phyloP scores from a whole-genome alignment of 768 basidiomycete species.

The Clitopilus hobsonii region DNA sequence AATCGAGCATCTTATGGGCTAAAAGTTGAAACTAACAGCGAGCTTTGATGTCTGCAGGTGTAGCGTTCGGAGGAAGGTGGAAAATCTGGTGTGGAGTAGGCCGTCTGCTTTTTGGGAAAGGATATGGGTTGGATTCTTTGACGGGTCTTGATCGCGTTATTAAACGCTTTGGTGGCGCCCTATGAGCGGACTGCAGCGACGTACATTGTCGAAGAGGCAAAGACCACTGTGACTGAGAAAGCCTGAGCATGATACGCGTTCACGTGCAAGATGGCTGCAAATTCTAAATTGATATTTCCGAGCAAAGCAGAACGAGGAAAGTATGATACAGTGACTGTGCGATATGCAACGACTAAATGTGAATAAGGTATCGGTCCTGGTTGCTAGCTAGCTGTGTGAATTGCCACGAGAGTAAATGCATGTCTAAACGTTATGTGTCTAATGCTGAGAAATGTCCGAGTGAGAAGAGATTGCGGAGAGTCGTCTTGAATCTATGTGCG shows the following conservation, averaged over 20 bases:
- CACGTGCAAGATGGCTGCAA: background rate
- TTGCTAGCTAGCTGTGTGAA: too few species aligned
- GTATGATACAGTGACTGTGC: background rate
- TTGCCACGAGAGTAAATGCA: too few species aligned
- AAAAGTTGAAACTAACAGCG: conserved; percentile 39
- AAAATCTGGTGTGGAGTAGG: conserved; percentile 64
- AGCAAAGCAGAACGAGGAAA: background rate
- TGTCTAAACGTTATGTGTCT: too few species aligned
- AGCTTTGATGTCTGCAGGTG: conserved; percentile 49
- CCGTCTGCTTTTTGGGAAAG: conserved; percentile 44
- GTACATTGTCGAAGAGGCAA: background rate
- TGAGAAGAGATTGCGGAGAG: conserved; percentile 3
- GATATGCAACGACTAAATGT: background rate
- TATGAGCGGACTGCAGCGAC: conserved; percentile 1
- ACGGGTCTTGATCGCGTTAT: background rate
- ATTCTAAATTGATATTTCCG: background rate
- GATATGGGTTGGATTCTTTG: conserved; percentile 22
- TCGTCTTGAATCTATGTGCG: conserved; percentile 5
- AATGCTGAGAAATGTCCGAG: background rate
- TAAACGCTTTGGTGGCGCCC: background rate
- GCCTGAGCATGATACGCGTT: background rate
- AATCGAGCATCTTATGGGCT: background rate
- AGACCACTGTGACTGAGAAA: background rate
- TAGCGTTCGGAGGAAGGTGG: conserved; percentile 50
- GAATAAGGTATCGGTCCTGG: background rate